Evolutionary conservation across 2,329 filamentous ascomycete species (phyloP), one percentile per base, ranked within the genome.

Genomic region (Talaromyces funiculosus): DNA sequence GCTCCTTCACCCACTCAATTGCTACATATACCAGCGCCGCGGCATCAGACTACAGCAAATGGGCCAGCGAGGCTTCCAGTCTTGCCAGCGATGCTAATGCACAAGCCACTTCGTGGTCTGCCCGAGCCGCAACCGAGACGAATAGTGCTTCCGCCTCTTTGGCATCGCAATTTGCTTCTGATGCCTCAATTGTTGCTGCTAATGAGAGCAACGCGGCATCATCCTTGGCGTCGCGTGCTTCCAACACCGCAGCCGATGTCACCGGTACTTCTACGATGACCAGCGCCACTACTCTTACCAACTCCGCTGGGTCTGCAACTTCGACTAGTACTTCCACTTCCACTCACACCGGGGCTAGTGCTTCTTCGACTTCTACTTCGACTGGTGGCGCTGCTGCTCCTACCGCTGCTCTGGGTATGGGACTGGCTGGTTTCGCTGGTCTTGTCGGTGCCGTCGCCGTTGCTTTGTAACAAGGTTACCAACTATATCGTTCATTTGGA

Each of bases 361-460:
- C 35, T 22, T 31, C 57, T 12, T 56, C 59, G 3, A 51, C 56
- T 20, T 43, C 49, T 6, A 1, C 22, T 33, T 59, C 49, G 9
- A 57, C 40, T 18, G 60, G 43, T 12, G 56, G 33, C 29, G 61
- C 61, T 45, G 40, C 56, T 14, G 49, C 57, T 35, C 33, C 49
- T 8, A 53, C 61, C 43, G 38, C 56, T 45, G 56, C 42, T 4
- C 49, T 60, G 24, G 57, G 60, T 45, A 56, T 59, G 33, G 60
- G 56, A 16, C 56, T 62, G 24, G 61, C 61, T 43, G 61, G 56
- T 16, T 29, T 62, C 16, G 61, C 57, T 9, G 61, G 61, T 57
- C 51, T 62, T 8, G 24, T 60, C 22, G 61, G 61, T 43, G 57
- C 38, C n/a, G 51, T 59, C 31, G 61, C 61, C 42, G 56, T 62